Evolutionary conservation across 176 grass and related monocot genomes (phyloP), one percentile per base, ranked within the genome.

Genomic region (Echinochloa phyllopogon): DNA sequence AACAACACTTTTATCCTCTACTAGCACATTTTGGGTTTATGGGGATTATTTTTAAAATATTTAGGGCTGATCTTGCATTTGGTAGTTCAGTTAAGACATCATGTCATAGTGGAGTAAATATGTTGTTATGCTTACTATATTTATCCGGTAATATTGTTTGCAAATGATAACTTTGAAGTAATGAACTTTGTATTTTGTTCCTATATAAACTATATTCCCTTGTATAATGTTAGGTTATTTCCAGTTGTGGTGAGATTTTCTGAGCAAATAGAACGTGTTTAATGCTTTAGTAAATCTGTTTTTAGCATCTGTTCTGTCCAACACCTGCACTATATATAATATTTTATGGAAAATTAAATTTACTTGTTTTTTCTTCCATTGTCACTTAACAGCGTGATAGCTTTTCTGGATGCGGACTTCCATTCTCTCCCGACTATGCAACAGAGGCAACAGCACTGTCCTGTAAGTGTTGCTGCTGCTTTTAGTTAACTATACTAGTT

Each of bases 321-420:
- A 39, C 59, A 74, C 40, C 24, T 79, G 33, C 69, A 58, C 55
- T 43, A 57, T 87, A 69, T 86, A 33, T 72, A 57, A 49, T 85
- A 10, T 4, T 69, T 43, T 27, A 72, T 73, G 37, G 73, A 25
- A 39, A 57, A 74, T n/a, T 87, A 69, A 56, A 69, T 74, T 65
- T 49, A 38, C 77, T 74, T 15, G 60, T 45, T 85, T 33, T 55
- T 79, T 72, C 21, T 80, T 92, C 55, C 80, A 99, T 93, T 94
- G 59, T 99, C 96, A 74, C 94, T 99, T 80, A 94, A 99, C 82
- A 94, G 93, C 56, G 96, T 99, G 79, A 92, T 99, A 82, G 96
- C 96, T 82, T 87, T 94, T 53, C 84, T 99, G 89, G 96, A 99
- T 84, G 88, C 91, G 33, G 96, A 99, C 77, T 99, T 99, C 72